These are phyloP conservation scores for Casuarina equisetifolia DNA, from an alignment of 306 rosid genomes.

Conservation along the genomic window DNA sequence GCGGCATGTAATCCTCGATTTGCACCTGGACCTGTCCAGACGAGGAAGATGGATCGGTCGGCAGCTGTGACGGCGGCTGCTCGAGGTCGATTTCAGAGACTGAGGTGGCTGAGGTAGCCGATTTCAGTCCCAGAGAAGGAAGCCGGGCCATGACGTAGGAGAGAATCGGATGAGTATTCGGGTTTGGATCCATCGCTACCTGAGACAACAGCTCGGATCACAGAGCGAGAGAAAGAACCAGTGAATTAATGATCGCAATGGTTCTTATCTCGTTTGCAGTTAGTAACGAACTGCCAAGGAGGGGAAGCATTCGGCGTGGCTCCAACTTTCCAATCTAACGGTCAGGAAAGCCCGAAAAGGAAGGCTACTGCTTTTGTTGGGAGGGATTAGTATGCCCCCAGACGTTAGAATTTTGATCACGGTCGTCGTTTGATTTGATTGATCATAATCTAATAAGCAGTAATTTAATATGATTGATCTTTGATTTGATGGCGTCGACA, in stretches of 20 bases:
- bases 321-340: neutral
- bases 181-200: constrained; percentile 74
- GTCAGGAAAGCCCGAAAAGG: too few species aligned
- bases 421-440: too few species aligned
- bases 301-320: neutral
- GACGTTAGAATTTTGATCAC: too few species aligned
- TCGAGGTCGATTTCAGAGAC: constrained; percentile 46
- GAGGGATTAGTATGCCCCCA: too few species aligned
- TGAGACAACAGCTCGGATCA: neutral
- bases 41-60: constrained; percentile 34
- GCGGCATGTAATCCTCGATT: constrained; percentile 59
- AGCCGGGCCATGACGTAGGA: constrained; percentile 80
- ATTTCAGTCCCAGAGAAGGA: constrained; percentile 41
- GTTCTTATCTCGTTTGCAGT: neutral
- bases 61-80: constrained; percentile 23
- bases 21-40: constrained; percentile 12
- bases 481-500: too few species aligned
- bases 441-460: too few species aligned
- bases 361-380: too few species aligned
- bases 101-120: neutral
- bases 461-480: too few species aligned
- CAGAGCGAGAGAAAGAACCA: neutral
- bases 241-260: neutral
- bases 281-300: too few species aligned
- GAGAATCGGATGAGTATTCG: constrained; percentile 69